These are phyloP conservation scores for Diaporthe sp. DNA, from an alignment of 2,329 filamentous ascomycete genomes.

Conservation along the genomic window DNA sequence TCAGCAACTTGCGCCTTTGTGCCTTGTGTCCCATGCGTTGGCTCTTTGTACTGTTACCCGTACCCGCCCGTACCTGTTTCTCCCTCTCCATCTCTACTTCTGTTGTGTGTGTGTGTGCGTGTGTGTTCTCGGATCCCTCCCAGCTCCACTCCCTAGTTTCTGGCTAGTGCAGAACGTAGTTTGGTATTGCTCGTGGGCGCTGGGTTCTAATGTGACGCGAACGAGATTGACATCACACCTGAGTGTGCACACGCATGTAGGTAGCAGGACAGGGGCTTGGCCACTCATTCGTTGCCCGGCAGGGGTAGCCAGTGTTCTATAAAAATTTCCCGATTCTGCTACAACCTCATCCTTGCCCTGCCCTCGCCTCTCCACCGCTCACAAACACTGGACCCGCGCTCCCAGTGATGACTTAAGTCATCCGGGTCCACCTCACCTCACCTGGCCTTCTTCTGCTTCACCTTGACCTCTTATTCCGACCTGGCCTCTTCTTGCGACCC, in stretches of 20 bases:
- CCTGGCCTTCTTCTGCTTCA: slow-evolving; percentile 29
- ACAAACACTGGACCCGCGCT: slow-evolving; percentile 28
- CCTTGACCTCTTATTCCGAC: slow-evolving; percentile 11
- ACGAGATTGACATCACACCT: slow-evolving; percentile 22
- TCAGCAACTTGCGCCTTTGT: slow-evolving; percentile 1
- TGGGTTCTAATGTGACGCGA: slow-evolving; percentile 25
- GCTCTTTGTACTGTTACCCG: neutral
- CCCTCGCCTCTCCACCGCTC: slow-evolving; percentile 30
- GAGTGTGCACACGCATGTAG: neutral
- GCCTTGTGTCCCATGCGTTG: neutral
- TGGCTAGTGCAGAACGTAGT: neutral
- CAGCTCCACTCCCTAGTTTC: slow-evolving; percentile 5
- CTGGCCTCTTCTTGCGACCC: slow-evolving; percentile 1
- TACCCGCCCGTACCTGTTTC: neutral
- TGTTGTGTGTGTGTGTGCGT: neutral
- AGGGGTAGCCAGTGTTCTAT: neutral
- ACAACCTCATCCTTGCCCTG: slow-evolving; percentile 31
- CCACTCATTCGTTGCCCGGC: slow-evolving; percentile 21
- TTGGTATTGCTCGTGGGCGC: slow-evolving; percentile 16
- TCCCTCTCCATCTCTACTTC: neutral
- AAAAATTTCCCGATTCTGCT: slow-evolving; percentile 32
- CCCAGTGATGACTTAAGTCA: slow-evolving; percentile 36
- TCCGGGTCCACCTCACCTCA: slow-evolving; percentile 33
- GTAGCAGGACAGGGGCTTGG: slow-evolving; percentile 25
- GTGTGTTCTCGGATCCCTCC: neutral